Evolutionary conservation across 129 eudicot genomes (phyloP).

Genomic region (Flaveria robusta): DNA sequence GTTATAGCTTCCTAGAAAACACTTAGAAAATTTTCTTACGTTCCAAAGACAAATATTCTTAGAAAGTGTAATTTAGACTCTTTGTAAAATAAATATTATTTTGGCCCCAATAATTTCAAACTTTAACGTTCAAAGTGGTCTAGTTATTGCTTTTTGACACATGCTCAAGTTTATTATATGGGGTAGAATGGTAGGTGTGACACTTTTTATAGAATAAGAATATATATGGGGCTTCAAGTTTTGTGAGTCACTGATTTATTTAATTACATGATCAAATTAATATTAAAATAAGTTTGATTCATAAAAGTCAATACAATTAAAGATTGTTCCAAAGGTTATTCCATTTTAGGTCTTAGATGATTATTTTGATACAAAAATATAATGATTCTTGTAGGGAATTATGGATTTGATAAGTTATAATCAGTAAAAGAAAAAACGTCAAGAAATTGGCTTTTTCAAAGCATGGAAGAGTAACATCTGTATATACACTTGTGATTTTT

Average conservation of each 20-base stretch:
- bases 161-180: slow-evolving; percentile 25
- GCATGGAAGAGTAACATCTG: not conserved
- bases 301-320: not conserved
- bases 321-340: slow-evolving; percentile 5
- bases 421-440: slow-evolving; percentile 18
- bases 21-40: not conserved
- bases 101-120: slow-evolving; percentile 37
- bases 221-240: slow-evolving; percentile 32
- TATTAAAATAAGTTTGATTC: slow-evolving; percentile 16
- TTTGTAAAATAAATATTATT: slow-evolving; percentile 22
- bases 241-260: slow-evolving; percentile 29
- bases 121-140: slow-evolving; percentile 29
- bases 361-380: not conserved
- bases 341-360: not conserved
- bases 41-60: slow-evolving; percentile 25
- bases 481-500: not conserved
- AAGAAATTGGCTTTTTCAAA: slow-evolving; percentile 10
- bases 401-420: slow-evolving; percentile 16
- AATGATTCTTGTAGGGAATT: slow-evolving; percentile 14
- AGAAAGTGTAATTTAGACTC: slow-evolving; percentile 39
- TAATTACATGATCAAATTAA: slow-evolving; percentile 11
- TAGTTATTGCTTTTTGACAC: slow-evolving; percentile 34
- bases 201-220: slow-evolving; percentile 38
- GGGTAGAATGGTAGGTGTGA: slow-evolving; percentile 29
- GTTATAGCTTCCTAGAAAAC: not conserved